These are phyloP conservation scores for Neoascochyta sp. DNA, from an alignment of 2,329 filamentous ascomycete genomes.

Conservation along the genomic window DNA sequence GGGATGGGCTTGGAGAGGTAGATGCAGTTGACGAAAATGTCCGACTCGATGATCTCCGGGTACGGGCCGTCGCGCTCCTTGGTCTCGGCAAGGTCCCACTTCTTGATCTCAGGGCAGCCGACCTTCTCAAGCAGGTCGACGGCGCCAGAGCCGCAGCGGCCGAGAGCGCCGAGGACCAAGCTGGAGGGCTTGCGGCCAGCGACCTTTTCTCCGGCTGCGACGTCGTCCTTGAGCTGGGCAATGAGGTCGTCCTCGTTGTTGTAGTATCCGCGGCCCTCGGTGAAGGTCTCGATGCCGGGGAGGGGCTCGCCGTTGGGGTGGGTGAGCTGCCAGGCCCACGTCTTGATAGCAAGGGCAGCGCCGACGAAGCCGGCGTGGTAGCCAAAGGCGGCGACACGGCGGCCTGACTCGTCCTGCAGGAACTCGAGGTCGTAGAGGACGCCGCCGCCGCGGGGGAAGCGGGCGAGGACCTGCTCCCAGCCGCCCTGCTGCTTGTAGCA, in stretches of 20 bases:
- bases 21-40: constrained; percentile 56
- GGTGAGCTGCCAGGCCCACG: constrained; percentile 78
- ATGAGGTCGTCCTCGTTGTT: constrained; percentile 72
- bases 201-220: constrained; percentile 64
- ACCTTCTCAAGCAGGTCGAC: constrained; percentile 73
- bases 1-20: constrained; percentile 77
- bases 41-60: constrained; percentile 66
- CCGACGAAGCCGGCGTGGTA: constrained; percentile 48
- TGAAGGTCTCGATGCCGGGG: constrained; percentile 57
- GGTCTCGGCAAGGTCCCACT: constrained; percentile 81
- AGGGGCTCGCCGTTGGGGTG: constrained; percentile 64
- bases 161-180: constrained; percentile 75
- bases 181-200: constrained; percentile 66
- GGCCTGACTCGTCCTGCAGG: constrained; percentile 66
- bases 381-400: constrained; percentile 69
- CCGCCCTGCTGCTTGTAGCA: constrained; percentile 44
- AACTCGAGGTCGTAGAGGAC: constrained; percentile 85
- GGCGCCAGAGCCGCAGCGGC: constrained; percentile 80
- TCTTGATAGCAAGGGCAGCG: constrained; percentile 49
- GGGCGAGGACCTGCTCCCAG: constrained; percentile 74
- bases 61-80: constrained; percentile 63
- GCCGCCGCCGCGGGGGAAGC: constrained; percentile 73
- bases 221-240: constrained; percentile 66
- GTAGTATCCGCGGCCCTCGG: constrained; percentile 54
- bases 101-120: constrained; percentile 66